Evolutionary conservation across 2,329 filamentous ascomycete genomes (phyloP).

Genomic region (Apiospora pterosperma): DNA sequence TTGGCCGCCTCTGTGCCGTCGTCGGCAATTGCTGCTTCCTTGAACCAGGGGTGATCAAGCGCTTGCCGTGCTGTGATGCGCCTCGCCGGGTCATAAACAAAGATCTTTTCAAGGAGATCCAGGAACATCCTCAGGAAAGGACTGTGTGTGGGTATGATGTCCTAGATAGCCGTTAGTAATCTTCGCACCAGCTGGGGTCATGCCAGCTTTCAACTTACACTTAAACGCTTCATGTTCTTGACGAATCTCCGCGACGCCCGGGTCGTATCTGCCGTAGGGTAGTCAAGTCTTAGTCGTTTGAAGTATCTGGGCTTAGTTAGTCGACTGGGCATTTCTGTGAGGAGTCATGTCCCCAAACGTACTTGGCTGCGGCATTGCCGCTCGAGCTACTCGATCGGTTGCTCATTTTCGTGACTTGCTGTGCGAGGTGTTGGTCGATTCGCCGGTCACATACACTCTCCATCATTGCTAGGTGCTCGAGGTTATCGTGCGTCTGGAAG

Average conservation of each 20-base stretch:
- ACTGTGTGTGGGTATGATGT: conserved; percentile 60
- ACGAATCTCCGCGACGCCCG: conserved; percentile 64
- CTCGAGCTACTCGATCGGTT: conserved; percentile 53
- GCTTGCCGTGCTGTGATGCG: conserved; percentile 66
- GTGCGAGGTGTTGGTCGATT: conserved; percentile 58
- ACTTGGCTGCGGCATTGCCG: conserved; percentile 64
- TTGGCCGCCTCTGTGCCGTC: conserved; percentile 67
- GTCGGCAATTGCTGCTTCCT: conserved; percentile 58
- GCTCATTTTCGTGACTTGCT: conserved; percentile 53
- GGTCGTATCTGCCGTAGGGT: conserved; percentile 60
- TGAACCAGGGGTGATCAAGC: conserved; percentile 66
- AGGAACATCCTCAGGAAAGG: conserved; percentile 61
- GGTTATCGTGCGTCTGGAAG: conserved; percentile 70
- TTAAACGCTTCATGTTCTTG: conserved; percentile 67
- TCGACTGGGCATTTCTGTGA: conserved; percentile 20
- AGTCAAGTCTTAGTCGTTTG: conserved; percentile 62
- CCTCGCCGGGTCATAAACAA: conserved; percentile 63
- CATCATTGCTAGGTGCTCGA: conserved; percentile 76
- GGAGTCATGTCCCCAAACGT: conserved; percentile 18
- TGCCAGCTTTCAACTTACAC: conserved; percentile 41
- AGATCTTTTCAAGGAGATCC: conserved; percentile 63
- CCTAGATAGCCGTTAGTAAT: conserved; percentile 36
- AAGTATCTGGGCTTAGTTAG: conserved; percentile 51
- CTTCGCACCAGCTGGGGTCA: background rate
- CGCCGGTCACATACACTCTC: conserved; percentile 60